Evolutionary conservation across 1,284 basidiomycete species (phyloP).

Genomic region (Ganoderma meredithae): DNA sequence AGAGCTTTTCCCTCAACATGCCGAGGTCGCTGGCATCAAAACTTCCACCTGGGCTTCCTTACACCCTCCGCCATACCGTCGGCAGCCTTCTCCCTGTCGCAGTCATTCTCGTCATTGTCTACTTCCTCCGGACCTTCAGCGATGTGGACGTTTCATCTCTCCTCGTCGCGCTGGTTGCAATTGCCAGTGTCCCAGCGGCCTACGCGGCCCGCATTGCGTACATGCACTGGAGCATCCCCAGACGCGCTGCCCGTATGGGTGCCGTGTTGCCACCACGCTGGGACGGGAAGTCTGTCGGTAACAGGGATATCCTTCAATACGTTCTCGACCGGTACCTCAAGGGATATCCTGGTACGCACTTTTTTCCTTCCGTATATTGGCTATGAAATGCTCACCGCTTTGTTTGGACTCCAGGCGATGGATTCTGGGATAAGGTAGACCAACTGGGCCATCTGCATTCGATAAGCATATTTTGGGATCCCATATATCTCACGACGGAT

Average conservation of each 20-base stretch:
- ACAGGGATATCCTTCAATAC: slow-evolving; percentile 25
- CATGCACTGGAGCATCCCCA: slow-evolving; percentile 14
- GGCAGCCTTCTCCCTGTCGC: slow-evolving; percentile 12
- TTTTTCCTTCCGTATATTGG: neutral
- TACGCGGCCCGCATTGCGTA: slow-evolving; percentile 12
- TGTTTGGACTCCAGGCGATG: slow-evolving; percentile 17
- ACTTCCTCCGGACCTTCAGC: neutral
- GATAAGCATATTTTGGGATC: slow-evolving; percentile 15
- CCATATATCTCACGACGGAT: slow-evolving; percentile 19
- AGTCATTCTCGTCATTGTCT: slow-evolving; percentile 3
- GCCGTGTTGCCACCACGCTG: slow-evolving; percentile 31
- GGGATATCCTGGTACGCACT: slow-evolving; percentile 30
- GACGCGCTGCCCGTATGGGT: slow-evolving; percentile 25
- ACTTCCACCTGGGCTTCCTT: slow-evolving; percentile 9
- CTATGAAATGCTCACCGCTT: neutral
- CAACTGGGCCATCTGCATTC: slow-evolving; percentile 20
- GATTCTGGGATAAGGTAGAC: slow-evolving; percentile 24
- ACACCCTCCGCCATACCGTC: slow-evolving; percentile 4
- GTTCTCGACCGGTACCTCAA: slow-evolving; percentile 14
- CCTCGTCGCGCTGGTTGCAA: slow-evolving; percentile 7
- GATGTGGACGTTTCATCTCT: neutral
- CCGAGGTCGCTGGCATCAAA: neutral
- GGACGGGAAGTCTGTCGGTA: slow-evolving; percentile 26
- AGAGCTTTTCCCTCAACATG: neutral
- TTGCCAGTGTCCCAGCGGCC: slow-evolving; percentile 16